Conservation (phyloP, 345 rosid genomes). For the Eutrema yunnanense region DNA sequence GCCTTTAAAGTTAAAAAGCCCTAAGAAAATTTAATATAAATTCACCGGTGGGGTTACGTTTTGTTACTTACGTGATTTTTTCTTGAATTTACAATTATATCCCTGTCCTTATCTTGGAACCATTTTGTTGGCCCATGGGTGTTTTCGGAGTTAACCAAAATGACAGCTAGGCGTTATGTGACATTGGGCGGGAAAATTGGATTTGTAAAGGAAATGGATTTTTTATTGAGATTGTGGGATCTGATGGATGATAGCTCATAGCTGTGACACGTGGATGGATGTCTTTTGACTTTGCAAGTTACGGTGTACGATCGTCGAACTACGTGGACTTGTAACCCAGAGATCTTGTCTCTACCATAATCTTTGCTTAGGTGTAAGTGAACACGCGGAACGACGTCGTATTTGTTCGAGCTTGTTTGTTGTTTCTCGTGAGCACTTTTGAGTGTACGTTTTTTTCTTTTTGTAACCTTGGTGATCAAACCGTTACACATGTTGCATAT, state of each 20-base stretch:
- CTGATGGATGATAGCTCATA: background rate
- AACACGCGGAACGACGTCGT: background rate
- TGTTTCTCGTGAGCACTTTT: background rate
- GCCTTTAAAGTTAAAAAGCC: slow-evolving; percentile 14
- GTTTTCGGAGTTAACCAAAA: slow-evolving; percentile 3
- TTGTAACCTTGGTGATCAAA: too few species aligned
- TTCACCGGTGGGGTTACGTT: slow-evolving; percentile 38
- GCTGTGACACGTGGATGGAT: slow-evolving; percentile 6
- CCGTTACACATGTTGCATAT: too few species aligned
- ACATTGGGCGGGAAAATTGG: slow-evolving; percentile 27
- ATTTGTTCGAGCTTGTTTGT: background rate
- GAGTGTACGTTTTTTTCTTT: too few species aligned
- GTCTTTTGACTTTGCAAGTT: background rate
- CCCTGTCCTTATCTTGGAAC: slow-evolving; percentile 12
- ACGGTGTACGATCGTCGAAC: slow-evolving; percentile 13
- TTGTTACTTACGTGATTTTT: slow-evolving; percentile 17
- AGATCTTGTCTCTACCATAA: slow-evolving; percentile 23
- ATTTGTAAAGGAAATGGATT: background rate
- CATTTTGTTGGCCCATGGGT: slow-evolving; percentile 13
- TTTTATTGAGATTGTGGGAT: background rate
- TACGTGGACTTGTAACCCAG: slow-evolving; percentile 22
- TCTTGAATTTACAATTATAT: background rate
- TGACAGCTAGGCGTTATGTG: slow-evolving; percentile 30
- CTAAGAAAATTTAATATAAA: slow-evolving; percentile 17
- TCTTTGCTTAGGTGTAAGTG: background rate